Conservation (phyloP, 331 rosid genomes). For the Malus hybrid region DNA sequence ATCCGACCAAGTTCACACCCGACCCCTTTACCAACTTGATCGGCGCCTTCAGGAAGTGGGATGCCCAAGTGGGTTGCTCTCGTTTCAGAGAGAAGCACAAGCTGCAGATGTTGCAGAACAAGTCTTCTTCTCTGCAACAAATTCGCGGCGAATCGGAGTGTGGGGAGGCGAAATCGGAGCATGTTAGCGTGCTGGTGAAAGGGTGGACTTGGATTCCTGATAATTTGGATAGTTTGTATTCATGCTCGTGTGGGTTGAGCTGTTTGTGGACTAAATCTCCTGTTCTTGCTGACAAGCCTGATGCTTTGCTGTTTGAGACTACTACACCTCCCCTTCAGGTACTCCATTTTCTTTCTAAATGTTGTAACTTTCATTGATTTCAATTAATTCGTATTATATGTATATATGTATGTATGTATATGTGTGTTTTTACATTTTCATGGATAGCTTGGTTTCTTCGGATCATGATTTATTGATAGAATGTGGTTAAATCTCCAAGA, state of each 20-base stretch:
- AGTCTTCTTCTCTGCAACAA: slow-evolving; percentile 52
- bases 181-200: slow-evolving; percentile 77
- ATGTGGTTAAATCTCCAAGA: neutral
- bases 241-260: slow-evolving; percentile 78
- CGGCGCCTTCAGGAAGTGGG: slow-evolving; percentile 72
- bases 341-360: neutral
- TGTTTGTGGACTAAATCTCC: slow-evolving; percentile 94
- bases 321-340: slow-evolving; percentile 87
- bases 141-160: slow-evolving; percentile 34
- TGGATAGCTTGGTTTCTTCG: neutral
- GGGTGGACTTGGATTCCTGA: slow-evolving; percentile 99
- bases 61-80: slow-evolving; percentile 63
- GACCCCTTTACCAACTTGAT: slow-evolving; percentile 66
- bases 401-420: too few relatives aligned
- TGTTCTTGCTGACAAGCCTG: slow-evolving; percentile 94
- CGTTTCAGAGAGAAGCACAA: slow-evolving; percentile 41
- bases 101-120: slow-evolving; percentile 14
- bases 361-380: neutral
- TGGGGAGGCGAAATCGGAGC: slow-evolving; percentile 31
- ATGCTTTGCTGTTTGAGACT: slow-evolving; percentile 76
- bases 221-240: slow-evolving; percentile 84
- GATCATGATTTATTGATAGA: neutral
- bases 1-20: slow-evolving; percentile 13
- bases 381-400: neutral
- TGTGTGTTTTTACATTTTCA: neutral